Base-by-base conservation (phyloP, 116 monocot species). In the Zostera marina region DNA sequence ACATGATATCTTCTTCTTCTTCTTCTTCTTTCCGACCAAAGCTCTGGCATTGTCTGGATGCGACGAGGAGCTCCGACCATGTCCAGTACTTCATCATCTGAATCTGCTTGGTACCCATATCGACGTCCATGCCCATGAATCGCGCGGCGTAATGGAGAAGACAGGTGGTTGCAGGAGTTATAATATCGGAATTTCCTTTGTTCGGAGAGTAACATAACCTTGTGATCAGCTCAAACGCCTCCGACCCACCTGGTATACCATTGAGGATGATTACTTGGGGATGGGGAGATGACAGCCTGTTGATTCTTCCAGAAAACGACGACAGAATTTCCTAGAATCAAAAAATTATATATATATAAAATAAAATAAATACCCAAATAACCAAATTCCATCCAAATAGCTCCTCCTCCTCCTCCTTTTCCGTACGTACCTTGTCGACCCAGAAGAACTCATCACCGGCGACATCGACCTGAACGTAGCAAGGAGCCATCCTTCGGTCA, bases 371-470 rank as follows among this genome's bases (percentile, higher is more conserved):
- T 25, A 11, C 9, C 49, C 24, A 17, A 12, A 6, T 11, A 42
- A 32, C 42, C 19, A 41, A 51, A 9, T 12, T 42, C 13, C 21
- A 63, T n/a, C n/a, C n/a, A n/a, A n/a, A n/a, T n/a, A n/a, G n/a
- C n/a, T n/a, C n/a, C n/a, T n/a, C n/a, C n/a, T n/a, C n/a, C n/a
- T n/a, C n/a, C n/a, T n/a, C n/a, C n/a, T n/a, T n/a, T n/a, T n/a
- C n/a, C n/a, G n/a, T n/a, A n/a, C n/a, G n/a, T 66, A 87, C 93
- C 84, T 81, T 93, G 38, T 83, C 57, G 24, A 87, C 81, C 65
- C 77, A 74, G 73, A 93, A 93, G 22, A 54, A 58, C 75, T 79
- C 93, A 47, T 81, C 84, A 3, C 93, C 88, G 77, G 87, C 81
- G 44, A 81, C 88, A 61, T 81, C 81, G 47, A 93, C 70, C 61